Evolutionary conservation across 1,139 yeast species (phyloP).

Genomic region (Suhomyces panamericanus): DNA sequence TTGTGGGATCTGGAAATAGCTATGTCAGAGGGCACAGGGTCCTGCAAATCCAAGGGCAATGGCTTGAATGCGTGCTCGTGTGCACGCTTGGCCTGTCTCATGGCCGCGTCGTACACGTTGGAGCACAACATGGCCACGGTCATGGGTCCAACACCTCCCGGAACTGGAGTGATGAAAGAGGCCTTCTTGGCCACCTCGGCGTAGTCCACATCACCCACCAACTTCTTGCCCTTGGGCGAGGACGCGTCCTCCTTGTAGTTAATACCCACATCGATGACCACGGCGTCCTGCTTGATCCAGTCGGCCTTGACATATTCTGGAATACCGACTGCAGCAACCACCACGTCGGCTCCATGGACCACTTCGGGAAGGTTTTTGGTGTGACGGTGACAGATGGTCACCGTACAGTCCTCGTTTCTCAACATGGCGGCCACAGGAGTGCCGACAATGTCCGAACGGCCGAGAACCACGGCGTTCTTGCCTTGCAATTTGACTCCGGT

Average conservation of each 20-base stretch:
- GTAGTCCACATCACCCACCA: constrained; percentile 94
- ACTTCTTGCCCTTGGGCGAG: constrained; percentile 72
- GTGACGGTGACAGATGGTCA: constrained; percentile 69
- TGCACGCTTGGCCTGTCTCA: constrained; percentile 50
- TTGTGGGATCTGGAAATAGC: constrained; percentile 88
- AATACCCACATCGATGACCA: constrained; percentile 95
- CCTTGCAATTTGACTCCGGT: constrained; percentile 62
- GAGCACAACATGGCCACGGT: constrained; percentile 89
- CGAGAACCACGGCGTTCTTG: constrained; percentile 87
- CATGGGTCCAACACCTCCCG: constrained; percentile 99
- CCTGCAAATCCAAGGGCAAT: constrained; percentile 60
- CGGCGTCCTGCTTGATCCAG: constrained; percentile 82
- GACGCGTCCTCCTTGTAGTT: constrained; percentile 71
- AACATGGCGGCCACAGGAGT: constrained; percentile 85
- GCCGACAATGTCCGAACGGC: constrained; percentile 96
- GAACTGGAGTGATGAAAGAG: constrained; percentile 87
- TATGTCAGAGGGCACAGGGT: constrained; percentile 92
- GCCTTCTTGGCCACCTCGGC: constrained; percentile 67
- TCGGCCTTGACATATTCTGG: constrained; percentile 83
- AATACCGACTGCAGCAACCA: constrained; percentile 88
- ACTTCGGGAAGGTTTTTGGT: constrained; percentile 53
- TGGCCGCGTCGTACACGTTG: constrained; percentile 67
- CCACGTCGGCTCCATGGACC: constrained; percentile 76
- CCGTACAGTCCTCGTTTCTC: constrained; percentile 79
- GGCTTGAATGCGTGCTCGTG: constrained; percentile 54